Conservation (phyloP, 129 eudicot species). For the Tagetes patula region DNA sequence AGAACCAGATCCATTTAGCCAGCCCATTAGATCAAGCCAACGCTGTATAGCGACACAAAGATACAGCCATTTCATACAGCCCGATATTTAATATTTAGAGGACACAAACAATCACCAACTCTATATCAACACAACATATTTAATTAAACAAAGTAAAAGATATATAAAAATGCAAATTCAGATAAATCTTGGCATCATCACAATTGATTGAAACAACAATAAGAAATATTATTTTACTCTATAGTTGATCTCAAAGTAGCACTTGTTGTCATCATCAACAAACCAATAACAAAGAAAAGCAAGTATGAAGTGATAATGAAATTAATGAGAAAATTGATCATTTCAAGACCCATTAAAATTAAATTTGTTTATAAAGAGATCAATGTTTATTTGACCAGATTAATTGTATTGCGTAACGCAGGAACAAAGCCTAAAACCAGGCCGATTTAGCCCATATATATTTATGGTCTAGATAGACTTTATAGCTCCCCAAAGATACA, state of each 20-base stretch:
- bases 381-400: too few relatives aligned
- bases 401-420: too few relatives aligned
- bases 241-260: slow-evolving; percentile 87
- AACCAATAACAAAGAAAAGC: slow-evolving; percentile 45
- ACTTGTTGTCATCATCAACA: slow-evolving; percentile 83
- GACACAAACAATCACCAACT: slow-evolving; percentile 15
- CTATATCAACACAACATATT: slow-evolving; percentile 22
- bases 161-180: background rate
- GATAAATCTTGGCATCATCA: slow-evolving; percentile 12
- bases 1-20: background rate
- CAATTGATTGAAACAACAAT: slow-evolving; percentile 13
- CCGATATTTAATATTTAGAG: background rate
- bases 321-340: background rate
- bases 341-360: too few relatives aligned
- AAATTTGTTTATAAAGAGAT: too few relatives aligned
- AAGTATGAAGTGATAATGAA: slow-evolving; percentile 1
- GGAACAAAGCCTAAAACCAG: background rate
- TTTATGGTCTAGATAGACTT: background rate
- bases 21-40: background rate
- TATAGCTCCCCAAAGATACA: slow-evolving; percentile 19
- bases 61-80: background rate
- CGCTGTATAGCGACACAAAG: slow-evolving; percentile 1
- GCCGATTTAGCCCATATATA: background rate
- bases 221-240: slow-evolving; percentile 2
- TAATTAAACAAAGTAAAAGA: background rate